Conservation (phyloP, 2,329 filamentous ascomycete species). For the Alternaria gaisen region DNA sequence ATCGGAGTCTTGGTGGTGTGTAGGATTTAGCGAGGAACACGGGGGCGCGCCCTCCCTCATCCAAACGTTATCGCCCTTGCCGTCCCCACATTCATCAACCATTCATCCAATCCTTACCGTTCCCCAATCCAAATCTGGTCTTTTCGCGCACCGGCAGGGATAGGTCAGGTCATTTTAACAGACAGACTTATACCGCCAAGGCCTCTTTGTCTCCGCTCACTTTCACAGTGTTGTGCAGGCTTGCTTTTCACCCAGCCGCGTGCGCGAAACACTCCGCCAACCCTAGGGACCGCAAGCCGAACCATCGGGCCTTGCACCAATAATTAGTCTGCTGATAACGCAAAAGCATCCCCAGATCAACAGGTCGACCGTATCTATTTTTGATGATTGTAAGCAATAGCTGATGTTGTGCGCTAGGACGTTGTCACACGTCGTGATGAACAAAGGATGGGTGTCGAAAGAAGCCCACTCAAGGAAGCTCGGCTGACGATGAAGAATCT, state of each 20-base stretch:
- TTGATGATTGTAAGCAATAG: neutral
- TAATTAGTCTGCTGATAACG: neutral
- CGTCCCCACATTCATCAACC: conserved; percentile 1
- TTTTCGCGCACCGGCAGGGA: conserved; percentile 1
- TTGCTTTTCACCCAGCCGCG: conserved; percentile 14
- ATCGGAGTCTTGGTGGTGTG: conserved; percentile 9
- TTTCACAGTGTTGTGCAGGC: conserved; percentile 7
- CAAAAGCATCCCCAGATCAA: neutral
- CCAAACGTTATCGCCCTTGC: conserved; percentile 11
- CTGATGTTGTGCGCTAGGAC: neutral
- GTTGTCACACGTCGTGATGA: neutral
- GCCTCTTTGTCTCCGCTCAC: conserved; percentile 4
- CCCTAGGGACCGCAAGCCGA: neutral
- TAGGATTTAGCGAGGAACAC: conserved; percentile 9
- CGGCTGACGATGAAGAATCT: conserved; percentile 36
- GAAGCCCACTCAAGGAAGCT: conserved; percentile 44
- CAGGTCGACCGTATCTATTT: neutral
- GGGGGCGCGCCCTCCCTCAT: conserved; percentile 7
- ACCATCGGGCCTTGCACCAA: conserved; percentile 3
- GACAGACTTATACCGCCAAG: conserved; percentile 9
- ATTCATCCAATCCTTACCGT: neutral
- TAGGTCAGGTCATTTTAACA: conserved; percentile 10
- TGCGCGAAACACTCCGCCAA: conserved; percentile 9
- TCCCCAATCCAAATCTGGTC: neutral
- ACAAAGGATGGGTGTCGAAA: conserved; percentile 37